Conservation (phyloP, 306 rosid genomes). For the Cucurbita argyrosperma region DNA sequence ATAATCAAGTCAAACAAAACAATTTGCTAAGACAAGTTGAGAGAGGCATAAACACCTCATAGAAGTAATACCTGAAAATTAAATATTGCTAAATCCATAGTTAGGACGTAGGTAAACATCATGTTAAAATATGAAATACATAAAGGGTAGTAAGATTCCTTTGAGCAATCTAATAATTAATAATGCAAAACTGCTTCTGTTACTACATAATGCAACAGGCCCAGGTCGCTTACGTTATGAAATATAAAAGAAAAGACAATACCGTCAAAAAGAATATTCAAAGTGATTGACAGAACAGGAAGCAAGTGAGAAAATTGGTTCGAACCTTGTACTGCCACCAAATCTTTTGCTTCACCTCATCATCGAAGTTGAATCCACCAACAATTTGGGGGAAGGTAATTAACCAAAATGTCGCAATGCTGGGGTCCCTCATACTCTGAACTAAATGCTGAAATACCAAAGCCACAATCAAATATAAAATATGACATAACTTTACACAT, state of each 20-base stretch:
- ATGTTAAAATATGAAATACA: no score
- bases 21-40: background rate
- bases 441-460: constrained; percentile 54
- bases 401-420: constrained; percentile 94
- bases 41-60: background rate
- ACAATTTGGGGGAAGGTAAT: constrained; percentile 71
- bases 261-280: background rate
- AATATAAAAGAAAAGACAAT: background rate
- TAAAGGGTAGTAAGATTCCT: background rate
- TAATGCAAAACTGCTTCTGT: background rate
- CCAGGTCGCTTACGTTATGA: background rate
- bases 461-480: background rate
- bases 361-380: constrained; percentile 74
- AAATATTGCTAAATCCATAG: background rate
- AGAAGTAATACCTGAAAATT: background rate
- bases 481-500: background rate
- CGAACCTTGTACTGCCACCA: constrained; percentile 90
- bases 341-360: constrained; percentile 68
- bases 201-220: background rate
- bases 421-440: constrained; percentile 92
- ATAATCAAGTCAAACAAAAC: background rate
- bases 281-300: background rate
- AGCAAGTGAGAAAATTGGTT: constrained; percentile 10
- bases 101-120: no score
- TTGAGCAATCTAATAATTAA: background rate